Percentiles rank a stretch among this genome's conserved stretches.
Evolutionary conservation across 208 protist genomes (phyloP).

Genomic region (Trypanosoma lewisi): DNA sequence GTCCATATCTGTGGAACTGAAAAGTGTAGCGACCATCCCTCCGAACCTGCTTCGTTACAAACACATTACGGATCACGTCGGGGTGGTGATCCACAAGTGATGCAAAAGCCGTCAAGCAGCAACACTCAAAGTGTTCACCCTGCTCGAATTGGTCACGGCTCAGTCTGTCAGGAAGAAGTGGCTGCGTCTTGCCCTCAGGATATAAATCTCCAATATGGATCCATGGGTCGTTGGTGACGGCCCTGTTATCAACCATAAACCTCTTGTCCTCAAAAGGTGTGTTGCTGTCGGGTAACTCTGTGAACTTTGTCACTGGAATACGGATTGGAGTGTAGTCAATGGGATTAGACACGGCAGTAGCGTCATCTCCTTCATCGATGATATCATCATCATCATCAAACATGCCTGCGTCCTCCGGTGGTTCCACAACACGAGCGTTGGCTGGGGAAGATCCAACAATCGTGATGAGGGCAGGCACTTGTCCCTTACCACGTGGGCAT

Average conservation of each 20-base stretch:
- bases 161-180: slow-evolving; percentile 57
- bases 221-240: slow-evolving; percentile 56
- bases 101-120: slow-evolving; percentile 63
- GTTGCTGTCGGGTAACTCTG: slow-evolving; percentile 51
- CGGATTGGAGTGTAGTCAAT: slow-evolving; percentile 60
- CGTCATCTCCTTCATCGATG: slow-evolving; percentile 67
- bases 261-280: slow-evolving; percentile 61
- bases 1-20: slow-evolving; percentile 55
- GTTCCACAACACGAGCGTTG: slow-evolving; percentile 31
- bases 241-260: slow-evolving; percentile 56
- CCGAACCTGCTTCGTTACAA: slow-evolving; percentile 76
- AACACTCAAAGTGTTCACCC: slow-evolving; percentile 81
- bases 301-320: slow-evolving; percentile 28
- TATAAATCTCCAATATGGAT: slow-evolving; percentile 69
- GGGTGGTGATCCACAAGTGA: slow-evolving; percentile 56
- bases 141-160: slow-evolving; percentile 71
- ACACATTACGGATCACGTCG: slow-evolving; percentile 71
- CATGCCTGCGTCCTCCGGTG: slow-evolving; percentile 40
- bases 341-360: slow-evolving; percentile 25
- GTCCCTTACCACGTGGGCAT: slow-evolving; percentile 21
- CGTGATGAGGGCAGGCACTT: slow-evolving; percentile 22
- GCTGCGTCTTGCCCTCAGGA: slow-evolving; percentile 40
- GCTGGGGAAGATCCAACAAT: slow-evolving; percentile 32
- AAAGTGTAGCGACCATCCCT: slow-evolving; percentile 81
- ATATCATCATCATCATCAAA: slow-evolving; percentile 78